phyloP scores from a whole-genome alignment of 106 monocot genomes.

The Phalaenopsis equestris region DNA sequence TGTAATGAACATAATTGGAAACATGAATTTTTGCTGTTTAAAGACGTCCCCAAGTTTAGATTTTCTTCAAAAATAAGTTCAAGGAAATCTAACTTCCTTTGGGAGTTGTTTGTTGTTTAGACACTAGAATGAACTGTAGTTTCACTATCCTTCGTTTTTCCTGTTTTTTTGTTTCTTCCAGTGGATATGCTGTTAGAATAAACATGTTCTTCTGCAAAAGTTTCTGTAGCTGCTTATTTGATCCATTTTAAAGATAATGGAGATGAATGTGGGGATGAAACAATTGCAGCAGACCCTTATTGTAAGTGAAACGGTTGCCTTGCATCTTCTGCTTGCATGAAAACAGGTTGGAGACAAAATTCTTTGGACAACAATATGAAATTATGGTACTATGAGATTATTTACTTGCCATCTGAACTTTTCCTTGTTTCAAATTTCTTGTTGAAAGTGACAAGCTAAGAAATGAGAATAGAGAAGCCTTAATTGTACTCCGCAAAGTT shows the following conservation, averaged over 20 bases:
- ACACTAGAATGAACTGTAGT: too few species aligned
- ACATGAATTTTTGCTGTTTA: too few species aligned
- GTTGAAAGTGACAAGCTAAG: slow-evolving; percentile 81
- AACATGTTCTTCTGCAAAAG: neutral
- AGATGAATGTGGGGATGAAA: slow-evolving; percentile 67
- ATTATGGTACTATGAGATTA: neutral
- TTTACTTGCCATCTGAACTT: neutral
- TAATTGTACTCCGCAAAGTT: slow-evolving; percentile 80
- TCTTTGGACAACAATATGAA: neutral
- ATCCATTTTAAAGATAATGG: slow-evolving; percentile 10
- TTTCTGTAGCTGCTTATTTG: neutral
- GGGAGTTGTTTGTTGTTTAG: too few species aligned
- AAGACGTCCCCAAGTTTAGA: too few species aligned
- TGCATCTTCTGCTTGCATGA: slow-evolving; percentile 76
- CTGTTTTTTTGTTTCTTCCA: neutral
- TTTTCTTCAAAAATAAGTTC: too few species aligned
- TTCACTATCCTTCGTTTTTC: too few species aligned
- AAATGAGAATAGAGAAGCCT: slow-evolving; percentile 80
- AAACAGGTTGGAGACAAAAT: slow-evolving; percentile 41
- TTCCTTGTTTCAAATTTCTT: slow-evolving; percentile 25
- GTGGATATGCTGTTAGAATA: neutral
- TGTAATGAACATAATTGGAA: too few species aligned
- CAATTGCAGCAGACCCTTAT: slow-evolving; percentile 50
- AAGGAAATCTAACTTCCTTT: too few species aligned
- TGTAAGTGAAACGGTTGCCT: slow-evolving; percentile 75